Conservation (phyloP, 768 basidiomycete species). For the Amanita phalloides region DNA sequence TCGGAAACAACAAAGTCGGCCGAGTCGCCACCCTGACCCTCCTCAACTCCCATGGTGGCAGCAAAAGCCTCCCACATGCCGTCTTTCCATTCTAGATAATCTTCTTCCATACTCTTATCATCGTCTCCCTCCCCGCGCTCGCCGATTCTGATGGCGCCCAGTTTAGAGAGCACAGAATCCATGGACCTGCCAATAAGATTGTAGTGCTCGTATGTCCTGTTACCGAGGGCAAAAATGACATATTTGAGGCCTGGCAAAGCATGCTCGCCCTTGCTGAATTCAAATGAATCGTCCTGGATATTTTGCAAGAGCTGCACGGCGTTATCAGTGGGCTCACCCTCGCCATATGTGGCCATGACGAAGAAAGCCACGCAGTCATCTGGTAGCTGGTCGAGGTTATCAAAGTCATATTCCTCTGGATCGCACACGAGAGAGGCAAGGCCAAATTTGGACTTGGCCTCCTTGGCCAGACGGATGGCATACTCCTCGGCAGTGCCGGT, state of each 20-base stretch:
- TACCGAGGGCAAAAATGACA: slow-evolving; percentile 89
- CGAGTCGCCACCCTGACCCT: slow-evolving; percentile 91
- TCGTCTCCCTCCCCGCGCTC: slow-evolving; percentile 95
- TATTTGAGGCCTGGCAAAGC: slow-evolving; percentile 82
- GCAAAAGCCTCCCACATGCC: slow-evolving; percentile 91
- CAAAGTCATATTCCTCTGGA: slow-evolving; percentile 98
- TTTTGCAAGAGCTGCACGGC: slow-evolving; percentile 93
- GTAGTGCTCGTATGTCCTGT: slow-evolving; percentile 94
- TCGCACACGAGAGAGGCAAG: slow-evolving; percentile 94
- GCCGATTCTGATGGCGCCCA: slow-evolving; percentile 81
- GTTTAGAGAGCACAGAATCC: slow-evolving; percentile 60
- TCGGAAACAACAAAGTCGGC: slow-evolving; percentile 92
- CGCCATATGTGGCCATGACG: slow-evolving; percentile 96
- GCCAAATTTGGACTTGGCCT: slow-evolving; percentile 94
- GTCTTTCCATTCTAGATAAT: slow-evolving; percentile 99
- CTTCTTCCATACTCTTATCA: slow-evolving; percentile 99
- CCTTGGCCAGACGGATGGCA: slow-evolving; percentile 94
- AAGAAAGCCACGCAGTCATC: slow-evolving; percentile 86
- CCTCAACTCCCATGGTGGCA: slow-evolving; percentile 78
- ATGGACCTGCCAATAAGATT: slow-evolving; percentile 80
- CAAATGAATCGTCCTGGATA: slow-evolving; percentile 76
- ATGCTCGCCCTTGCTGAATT: slow-evolving; percentile 73
- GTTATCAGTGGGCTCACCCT: slow-evolving; percentile 98
- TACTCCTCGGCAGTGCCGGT: slow-evolving; percentile 99
- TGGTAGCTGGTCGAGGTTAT: slow-evolving; percentile 86